A percentile compares a stretch with the other conserved stretches of the same genome.
phyloP scores from a whole-genome alignment of 2,329 filamentous ascomycete genomes.

The Orbilia ellipsospora region DNA sequence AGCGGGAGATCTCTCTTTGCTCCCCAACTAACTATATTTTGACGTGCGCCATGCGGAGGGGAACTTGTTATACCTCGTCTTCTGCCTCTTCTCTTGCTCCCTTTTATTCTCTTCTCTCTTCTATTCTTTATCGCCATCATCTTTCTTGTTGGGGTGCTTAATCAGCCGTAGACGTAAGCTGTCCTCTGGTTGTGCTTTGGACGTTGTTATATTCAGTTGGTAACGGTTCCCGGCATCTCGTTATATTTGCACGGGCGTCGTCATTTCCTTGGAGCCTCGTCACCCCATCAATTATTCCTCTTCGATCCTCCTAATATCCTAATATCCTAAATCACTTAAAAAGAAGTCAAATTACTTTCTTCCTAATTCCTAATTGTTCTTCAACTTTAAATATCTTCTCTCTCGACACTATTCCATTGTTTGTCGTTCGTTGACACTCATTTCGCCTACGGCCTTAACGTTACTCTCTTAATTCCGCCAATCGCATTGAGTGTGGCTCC shows the following conservation, averaged over 20 bases:
- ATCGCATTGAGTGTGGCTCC: no score
- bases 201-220: neutral
- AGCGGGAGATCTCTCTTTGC: conserved; percentile 11
- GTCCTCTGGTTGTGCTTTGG: neutral
- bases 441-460: no score
- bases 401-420: no score
- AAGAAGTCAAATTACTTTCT: neutral
- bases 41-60: conserved; percentile 39
- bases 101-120: neutral
- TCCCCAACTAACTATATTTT: conserved; percentile 27
- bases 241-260: neutral
- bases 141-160: conserved; percentile 12
- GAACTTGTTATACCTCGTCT: conserved; percentile 16
- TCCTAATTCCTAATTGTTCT: neutral
- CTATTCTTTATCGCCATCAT: no score
- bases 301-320: conserved; percentile 2
- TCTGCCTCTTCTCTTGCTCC: conserved; percentile 12
- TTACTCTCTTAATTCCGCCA: no score
- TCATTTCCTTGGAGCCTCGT: conserved; percentile 7
- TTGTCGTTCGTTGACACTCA: no score
- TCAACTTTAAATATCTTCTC: no score
- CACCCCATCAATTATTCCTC: conserved; percentile 1
- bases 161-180: conserved; percentile 43
- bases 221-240: conserved; percentile 7
- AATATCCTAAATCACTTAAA: neutral